These are phyloP conservation scores for Jacaranda mimosifolia DNA, from an alignment of 257 asterid genomes.

Conservation along the genomic window DNA sequence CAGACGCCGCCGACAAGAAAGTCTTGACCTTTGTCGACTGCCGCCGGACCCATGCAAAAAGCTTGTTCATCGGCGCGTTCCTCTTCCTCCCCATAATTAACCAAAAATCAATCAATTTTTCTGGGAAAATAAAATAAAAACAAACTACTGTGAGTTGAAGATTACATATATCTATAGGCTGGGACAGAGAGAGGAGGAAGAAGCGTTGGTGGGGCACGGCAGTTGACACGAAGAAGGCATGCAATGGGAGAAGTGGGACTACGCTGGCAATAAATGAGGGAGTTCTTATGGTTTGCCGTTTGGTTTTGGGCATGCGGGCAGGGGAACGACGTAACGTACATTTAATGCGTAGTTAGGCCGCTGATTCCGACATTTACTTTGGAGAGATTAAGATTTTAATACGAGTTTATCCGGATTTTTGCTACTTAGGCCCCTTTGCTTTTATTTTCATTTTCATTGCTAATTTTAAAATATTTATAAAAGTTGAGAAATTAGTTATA, in stretches of 20 bases:
- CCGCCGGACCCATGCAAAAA: constrained; percentile 78
- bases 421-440: neutral
- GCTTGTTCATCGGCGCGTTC: constrained; percentile 63
- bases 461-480: too few species aligned
- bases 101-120: neutral
- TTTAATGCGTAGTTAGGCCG: constrained; percentile 40
- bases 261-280: constrained; percentile 37
- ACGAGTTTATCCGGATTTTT: too few species aligned
- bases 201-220: neutral
- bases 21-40: constrained; percentile 79
- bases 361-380: constrained; percentile 23
- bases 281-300: neutral
- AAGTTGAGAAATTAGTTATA: too few species aligned
- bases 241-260: constrained; percentile 39
- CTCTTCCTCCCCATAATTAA: constrained; percentile 74
- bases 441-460: too few species aligned
- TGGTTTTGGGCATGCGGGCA: neutral
- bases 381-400: neutral
- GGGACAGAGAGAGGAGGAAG: too few species aligned
- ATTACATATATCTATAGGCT: neutral
- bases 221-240: constrained; percentile 53
- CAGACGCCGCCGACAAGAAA: constrained; percentile 51
- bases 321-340: constrained; percentile 30
- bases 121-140: neutral
- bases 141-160: neutral